Evolutionary conservation across 176 grass and related monocot species (phyloP).

Genomic region (Juncus effusus): DNA sequence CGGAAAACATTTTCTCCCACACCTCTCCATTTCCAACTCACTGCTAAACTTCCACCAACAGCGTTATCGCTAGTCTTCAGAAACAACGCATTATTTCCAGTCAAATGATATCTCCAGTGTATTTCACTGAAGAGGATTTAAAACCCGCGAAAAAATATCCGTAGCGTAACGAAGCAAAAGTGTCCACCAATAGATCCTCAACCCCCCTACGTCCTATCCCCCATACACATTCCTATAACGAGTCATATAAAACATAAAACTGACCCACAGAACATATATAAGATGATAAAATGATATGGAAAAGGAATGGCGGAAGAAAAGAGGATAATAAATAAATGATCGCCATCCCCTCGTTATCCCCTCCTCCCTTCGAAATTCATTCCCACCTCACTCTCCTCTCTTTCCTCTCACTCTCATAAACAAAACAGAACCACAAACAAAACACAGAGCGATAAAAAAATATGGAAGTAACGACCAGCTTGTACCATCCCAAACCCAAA

Average conservation of each 20-base stretch:
- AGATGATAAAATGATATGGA: background rate
- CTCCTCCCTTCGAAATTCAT: conserved; percentile 19
- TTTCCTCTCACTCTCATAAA: background rate
- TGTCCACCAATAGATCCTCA: too few species aligned
- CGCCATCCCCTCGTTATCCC: conserved; percentile 24
- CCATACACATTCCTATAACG: background rate
- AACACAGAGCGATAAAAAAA: too few species aligned
- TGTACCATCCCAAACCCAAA: conserved; percentile 22
- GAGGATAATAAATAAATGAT: conserved; percentile 20
- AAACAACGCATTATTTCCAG: too few species aligned
- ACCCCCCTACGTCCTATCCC: background rate
- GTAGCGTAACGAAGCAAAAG: too few species aligned
- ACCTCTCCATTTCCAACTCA: background rate
- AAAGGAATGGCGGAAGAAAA: background rate
- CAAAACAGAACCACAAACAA: background rate
- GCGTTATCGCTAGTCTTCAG: background rate
- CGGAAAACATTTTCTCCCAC: background rate
- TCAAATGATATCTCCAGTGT: background rate
- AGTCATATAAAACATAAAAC: too few species aligned
- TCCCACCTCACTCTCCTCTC: background rate
- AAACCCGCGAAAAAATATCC: conserved; percentile 15
- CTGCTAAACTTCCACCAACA: background rate
- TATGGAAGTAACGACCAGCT: too few species aligned
- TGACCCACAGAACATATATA: too few species aligned
- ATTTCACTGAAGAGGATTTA: conserved; percentile 3